These are phyloP conservation scores for Colletotrichum endophyticum DNA, from an alignment of 2,329 filamentous ascomycete genomes.

Conservation along the genomic window DNA sequence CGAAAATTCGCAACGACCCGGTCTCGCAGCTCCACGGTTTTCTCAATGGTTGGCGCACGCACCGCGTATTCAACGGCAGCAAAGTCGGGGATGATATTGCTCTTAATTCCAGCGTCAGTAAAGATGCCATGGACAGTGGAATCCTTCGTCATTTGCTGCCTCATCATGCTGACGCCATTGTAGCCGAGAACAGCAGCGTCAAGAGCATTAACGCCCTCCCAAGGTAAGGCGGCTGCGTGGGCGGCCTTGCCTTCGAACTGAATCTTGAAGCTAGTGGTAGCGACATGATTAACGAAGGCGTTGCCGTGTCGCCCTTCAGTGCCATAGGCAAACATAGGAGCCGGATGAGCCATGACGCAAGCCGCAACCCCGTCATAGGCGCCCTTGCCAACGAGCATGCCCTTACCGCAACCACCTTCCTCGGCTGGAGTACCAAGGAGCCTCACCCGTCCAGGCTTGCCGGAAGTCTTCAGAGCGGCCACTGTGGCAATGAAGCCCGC, in stretches of 20 bases:
- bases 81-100: not conserved
- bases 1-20: not conserved
- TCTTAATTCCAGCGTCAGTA: not conserved
- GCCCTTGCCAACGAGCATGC: not conserved
- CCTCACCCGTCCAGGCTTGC: not conserved
- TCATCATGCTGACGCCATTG: slow-evolving; percentile 34
- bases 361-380: not conserved
- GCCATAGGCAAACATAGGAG: not conserved
- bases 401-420: not conserved
- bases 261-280: not conserved
- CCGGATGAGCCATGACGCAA: not conserved
- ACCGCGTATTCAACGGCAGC: not conserved
- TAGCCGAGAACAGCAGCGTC: slow-evolving; percentile 37
- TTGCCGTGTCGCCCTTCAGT: not conserved
- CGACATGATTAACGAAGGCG: not conserved
- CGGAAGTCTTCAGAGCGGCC: not conserved
- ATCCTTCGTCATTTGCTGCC: slow-evolving; percentile 37
- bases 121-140: slow-evolving; percentile 55
- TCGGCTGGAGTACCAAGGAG: not conserved
- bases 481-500: not conserved
- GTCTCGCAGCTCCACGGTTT: not conserved
- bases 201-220: slow-evolving; percentile 46
- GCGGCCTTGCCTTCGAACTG: not conserved
- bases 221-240: slow-evolving; percentile 43
- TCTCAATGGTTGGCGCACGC: not conserved